These are phyloP conservation scores for Sporothrix pseudoabietina DNA, from an alignment of 2,329 filamentous ascomycete species.

Conservation along the genomic window DNA sequence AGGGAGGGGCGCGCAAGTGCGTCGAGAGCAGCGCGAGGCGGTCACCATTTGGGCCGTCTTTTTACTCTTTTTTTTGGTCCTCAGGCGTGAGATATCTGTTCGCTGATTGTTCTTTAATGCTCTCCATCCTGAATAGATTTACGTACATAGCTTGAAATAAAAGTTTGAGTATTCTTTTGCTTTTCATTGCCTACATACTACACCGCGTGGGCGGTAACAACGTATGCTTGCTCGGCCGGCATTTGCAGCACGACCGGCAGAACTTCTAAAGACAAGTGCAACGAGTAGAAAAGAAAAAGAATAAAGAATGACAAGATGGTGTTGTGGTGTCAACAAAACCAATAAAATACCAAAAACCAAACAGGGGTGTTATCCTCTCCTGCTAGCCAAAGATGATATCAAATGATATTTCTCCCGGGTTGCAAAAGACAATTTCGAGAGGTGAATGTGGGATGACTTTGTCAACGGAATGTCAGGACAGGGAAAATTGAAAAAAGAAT, in stretches of 20 bases:
- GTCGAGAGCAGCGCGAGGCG: background rate
- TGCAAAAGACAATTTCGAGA: background rate
- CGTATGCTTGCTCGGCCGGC: constrained; percentile 22
- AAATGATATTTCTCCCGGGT: background rate
- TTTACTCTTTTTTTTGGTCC: background rate
- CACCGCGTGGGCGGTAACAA: constrained; percentile 17
- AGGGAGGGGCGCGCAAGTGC: constrained; percentile 6
- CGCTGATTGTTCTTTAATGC: no score
- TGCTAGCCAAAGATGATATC: background rate
- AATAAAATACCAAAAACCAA: background rate
- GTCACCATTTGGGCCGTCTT: background rate
- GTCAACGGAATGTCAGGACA: background rate
- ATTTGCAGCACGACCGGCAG: constrained; percentile 7
- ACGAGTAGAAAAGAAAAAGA: background rate
- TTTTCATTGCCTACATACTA: constrained; percentile 20
- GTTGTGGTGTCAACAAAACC: no score
- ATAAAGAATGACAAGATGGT: background rate
- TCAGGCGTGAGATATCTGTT: no score
- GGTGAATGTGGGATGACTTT: background rate
- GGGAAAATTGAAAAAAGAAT: background rate
- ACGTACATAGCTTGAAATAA: background rate
- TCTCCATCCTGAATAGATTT: background rate
- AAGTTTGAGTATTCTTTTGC: background rate
- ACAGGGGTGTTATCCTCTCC: background rate
- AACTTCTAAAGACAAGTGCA: constrained; percentile 26